Conservation (phyloP, 2,329 filamentous ascomycete species). For the Biscogniauxia marginata region DNA sequence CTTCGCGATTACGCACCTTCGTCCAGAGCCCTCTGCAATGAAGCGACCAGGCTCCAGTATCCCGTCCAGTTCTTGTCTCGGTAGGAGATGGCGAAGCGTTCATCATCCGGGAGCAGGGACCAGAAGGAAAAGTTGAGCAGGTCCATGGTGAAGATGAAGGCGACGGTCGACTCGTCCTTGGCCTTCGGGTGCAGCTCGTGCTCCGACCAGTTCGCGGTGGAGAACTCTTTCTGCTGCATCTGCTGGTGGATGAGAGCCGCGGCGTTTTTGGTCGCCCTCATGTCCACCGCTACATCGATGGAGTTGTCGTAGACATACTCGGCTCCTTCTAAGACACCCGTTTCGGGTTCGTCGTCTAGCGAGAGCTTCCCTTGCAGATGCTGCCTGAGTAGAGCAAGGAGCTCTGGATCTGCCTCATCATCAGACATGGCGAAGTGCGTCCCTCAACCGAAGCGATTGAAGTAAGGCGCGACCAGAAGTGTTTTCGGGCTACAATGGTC, state of each 20-base stretch:
- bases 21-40: conserved; percentile 81
- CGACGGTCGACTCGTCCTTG: conserved; percentile 75
- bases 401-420: conserved; percentile 85
- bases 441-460: no score
- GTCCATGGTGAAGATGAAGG: conserved; percentile 98
- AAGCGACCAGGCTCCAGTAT: conserved; percentile 91
- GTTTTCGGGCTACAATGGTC: background rate
- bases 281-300: conserved; percentile 88
- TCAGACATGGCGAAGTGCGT: conserved; percentile 69
- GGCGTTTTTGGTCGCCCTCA: conserved; percentile 76
- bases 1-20: conserved; percentile 58
- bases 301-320: conserved; percentile 89
- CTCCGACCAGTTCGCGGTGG: conserved; percentile 79
- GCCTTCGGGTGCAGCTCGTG: conserved; percentile 87
- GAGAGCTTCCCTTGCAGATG: conserved; percentile 64
- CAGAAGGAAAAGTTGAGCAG: conserved; percentile 96
- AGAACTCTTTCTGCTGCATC: conserved; percentile 84
- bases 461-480: background rate
- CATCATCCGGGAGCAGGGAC: conserved; percentile 68
- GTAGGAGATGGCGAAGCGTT: conserved; percentile 83
- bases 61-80: conserved; percentile 82
- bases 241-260: conserved; percentile 74
- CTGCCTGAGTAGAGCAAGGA: conserved; percentile 81
- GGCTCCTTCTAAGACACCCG: conserved; percentile 77
- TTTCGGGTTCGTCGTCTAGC: conserved; percentile 64